Conservation (phyloP, 257 asterid species). For the Solanum boliviense region DNA sequence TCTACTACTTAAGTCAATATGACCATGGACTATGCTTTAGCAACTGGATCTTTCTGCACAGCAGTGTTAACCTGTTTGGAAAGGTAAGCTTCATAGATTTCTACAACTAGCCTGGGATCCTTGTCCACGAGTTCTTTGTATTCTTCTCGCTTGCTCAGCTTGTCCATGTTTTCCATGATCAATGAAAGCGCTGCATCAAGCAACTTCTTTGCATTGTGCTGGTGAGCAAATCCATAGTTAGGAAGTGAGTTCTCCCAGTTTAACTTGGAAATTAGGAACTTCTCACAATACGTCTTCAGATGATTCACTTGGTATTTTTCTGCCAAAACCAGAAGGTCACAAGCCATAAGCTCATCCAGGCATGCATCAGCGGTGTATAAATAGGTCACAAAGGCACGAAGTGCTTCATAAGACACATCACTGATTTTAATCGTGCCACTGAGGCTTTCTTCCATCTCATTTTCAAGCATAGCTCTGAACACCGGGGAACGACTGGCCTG, state of each 20-base stretch:
- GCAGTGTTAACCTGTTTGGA: conserved; percentile 81
- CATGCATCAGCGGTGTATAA: conserved; percentile 70
- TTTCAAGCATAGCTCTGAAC: conserved; percentile 81
- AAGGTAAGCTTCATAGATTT: conserved; percentile 63
- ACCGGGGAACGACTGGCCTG: conserved; percentile 86
- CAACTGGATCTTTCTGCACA: conserved; percentile 29
- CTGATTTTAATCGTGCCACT: conserved; percentile 75
- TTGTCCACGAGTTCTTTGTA: conserved; percentile 68
- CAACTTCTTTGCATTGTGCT: conserved; percentile 55
- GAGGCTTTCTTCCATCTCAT: conserved; percentile 72
- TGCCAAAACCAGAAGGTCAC: conserved; percentile 69
- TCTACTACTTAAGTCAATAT: not conserved
- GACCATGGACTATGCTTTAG: conserved; percentile 17
- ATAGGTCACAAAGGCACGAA: conserved; percentile 58
- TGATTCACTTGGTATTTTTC: conserved; percentile 83
- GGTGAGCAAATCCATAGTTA: conserved; percentile 70
- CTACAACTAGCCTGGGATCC: conserved; percentile 74
- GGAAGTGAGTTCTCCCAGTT: conserved; percentile 70
- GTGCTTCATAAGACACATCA: conserved; percentile 72
- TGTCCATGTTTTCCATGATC: conserved; percentile 67
- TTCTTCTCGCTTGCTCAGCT: conserved; percentile 61
- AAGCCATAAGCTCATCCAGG: conserved; percentile 71
- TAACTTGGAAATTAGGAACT: conserved; percentile 54
- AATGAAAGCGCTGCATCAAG: conserved; percentile 56
- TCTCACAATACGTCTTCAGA: conserved; percentile 69